These are phyloP conservation scores for Colletotrichum eremochloae DNA, from an alignment of 2,329 filamentous ascomycete genomes.

Conservation along the genomic window DNA sequence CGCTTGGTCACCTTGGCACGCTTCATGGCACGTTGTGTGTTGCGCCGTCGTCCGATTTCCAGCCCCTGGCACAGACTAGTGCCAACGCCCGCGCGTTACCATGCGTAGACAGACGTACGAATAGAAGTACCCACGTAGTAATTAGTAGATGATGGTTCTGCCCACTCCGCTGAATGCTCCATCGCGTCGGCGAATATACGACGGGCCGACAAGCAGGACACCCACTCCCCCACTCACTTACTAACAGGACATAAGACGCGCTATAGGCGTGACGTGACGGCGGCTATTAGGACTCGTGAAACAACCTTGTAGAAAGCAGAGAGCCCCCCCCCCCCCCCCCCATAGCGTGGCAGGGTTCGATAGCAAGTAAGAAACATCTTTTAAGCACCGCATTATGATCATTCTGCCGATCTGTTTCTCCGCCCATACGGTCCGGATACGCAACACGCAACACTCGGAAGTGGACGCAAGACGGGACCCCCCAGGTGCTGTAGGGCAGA, in stretches of 20 bases:
- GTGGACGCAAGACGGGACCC: neutral
- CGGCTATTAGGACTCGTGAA: neutral
- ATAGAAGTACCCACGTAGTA: neutral
- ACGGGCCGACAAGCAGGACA: too few species aligned
- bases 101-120: too few species aligned
- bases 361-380: neutral
- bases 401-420: neutral
- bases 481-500: neutral
- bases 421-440: neutral
- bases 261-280: too few species aligned
- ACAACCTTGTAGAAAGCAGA: neutral
- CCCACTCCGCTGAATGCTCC: neutral
- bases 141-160: too few species aligned
- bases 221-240: too few species aligned
- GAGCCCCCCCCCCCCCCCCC: too few species aligned
- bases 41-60: neutral
- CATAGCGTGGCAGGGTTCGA: neutral
- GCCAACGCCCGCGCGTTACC: neutral
- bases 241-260: too few species aligned
- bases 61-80: neutral
- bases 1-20: neutral
- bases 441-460: neutral
- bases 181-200: neutral
- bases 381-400: neutral
- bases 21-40: neutral